phyloP scores from a whole-genome alignment of 2,329 filamentous ascomycete species.

The Diaporthe sp. region DNA sequence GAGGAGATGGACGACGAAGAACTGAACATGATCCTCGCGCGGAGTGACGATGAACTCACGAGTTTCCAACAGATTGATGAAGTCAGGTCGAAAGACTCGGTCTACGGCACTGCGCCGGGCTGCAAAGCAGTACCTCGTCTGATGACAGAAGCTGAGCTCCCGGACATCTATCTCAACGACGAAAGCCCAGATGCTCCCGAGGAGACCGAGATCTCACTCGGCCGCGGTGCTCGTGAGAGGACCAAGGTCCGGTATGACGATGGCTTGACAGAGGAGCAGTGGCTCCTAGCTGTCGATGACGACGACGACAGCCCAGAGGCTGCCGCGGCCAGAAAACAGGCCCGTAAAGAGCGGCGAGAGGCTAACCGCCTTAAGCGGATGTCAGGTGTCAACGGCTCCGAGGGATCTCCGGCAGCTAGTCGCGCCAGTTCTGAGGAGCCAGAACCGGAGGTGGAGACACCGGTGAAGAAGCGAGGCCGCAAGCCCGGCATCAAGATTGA shows the following conservation, averaged over 20 bases:
- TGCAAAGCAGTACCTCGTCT: conserved; percentile 81
- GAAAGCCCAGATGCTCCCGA: conserved; percentile 84
- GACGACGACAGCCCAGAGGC: conserved; percentile 96
- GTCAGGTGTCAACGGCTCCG: conserved; percentile 52
- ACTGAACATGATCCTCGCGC: conserved; percentile 92
- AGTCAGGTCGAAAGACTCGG: conserved; percentile 74
- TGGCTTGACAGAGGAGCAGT: conserved; percentile 97
- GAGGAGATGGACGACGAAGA: conserved; percentile 99
- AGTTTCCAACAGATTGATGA: conserved; percentile 88
- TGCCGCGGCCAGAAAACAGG: conserved; percentile 90
- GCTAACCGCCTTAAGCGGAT: conserved; percentile 78
- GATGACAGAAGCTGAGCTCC: conserved; percentile 88
- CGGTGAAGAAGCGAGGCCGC: conserved; percentile 85
- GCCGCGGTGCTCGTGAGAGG: conserved; percentile 94
- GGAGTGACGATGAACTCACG: conserved; percentile 82
- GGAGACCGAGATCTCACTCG: conserved; percentile 79
- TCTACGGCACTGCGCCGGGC: conserved; percentile 77
- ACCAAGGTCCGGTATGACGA: conserved; percentile 97
- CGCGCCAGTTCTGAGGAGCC: conserved; percentile 85
- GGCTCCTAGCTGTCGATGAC: conserved; percentile 97
- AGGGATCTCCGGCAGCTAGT: conserved; percentile 84
- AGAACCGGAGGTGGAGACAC: conserved; percentile 60
- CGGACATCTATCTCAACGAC: conserved; percentile 93
- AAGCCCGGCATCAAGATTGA: conserved; percentile 81
- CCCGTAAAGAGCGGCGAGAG: conserved; percentile 84